Conservation (phyloP, 1,284 basidiomycete species). For the Agaricales sp. region DNA sequence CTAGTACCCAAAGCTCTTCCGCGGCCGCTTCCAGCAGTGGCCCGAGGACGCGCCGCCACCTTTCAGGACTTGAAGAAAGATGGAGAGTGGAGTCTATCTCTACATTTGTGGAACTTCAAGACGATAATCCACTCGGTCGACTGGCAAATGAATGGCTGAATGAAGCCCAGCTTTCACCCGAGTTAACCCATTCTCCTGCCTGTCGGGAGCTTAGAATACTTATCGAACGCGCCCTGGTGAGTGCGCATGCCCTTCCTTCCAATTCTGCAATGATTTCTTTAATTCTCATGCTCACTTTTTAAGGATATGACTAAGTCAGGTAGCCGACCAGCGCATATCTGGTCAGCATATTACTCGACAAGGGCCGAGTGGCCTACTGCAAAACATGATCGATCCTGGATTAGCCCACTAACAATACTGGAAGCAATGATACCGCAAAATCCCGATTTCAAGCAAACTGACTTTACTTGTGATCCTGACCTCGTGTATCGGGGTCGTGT, state of each 20-base stretch:
- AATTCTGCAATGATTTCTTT: background rate
- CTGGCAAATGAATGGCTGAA: conserved; percentile 13
- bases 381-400: too few species aligned
- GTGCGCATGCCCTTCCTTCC: background rate
- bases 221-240: conserved; percentile 13
- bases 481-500: conserved; percentile 17
- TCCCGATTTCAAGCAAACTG: background rate
- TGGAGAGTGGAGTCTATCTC: conserved; percentile 10
- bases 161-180: conserved; percentile 9
- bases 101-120: conserved; percentile 10
- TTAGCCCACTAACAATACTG: conserved; percentile 7
- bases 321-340: background rate
- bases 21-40: background rate
- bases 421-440: conserved; percentile 5
- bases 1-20: background rate
- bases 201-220: conserved; percentile 11
- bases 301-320: conserved; percentile 13
- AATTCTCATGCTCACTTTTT: background rate
- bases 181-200: conserved; percentile 6
- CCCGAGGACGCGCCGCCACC: background rate
- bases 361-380: background rate
- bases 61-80: background rate
- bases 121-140: conserved; percentile 10
- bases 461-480: conserved; percentile 9
- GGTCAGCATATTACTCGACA: conserved; percentile 3